Percentiles rank a stretch among this genome's conserved stretches.
Conservation (phyloP, 768 basidiomycete genomes). For the Suillus subluteus region DNA sequence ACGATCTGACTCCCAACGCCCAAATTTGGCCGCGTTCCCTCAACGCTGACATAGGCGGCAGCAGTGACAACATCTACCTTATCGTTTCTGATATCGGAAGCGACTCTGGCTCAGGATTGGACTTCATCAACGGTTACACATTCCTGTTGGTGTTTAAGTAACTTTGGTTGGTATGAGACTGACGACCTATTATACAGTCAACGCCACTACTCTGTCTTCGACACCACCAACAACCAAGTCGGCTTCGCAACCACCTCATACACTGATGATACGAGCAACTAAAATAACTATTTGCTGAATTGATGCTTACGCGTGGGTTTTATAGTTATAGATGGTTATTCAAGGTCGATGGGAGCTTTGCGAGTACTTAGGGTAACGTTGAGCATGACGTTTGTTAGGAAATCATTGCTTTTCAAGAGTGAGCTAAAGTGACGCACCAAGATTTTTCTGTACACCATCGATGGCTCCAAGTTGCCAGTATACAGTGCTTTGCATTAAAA, state of each 20-base stretch:
- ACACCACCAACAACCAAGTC: constrained; percentile 40
- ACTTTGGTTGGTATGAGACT: constrained; percentile 14
- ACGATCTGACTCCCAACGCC: constrained; percentile 30
- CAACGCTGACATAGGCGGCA: constrained; percentile 33
- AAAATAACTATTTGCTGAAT: neutral
- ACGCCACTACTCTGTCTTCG: constrained; percentile 48
- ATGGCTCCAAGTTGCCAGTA: too few relatives aligned
- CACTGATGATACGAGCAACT: constrained; percentile 29
- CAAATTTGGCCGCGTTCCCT: constrained; percentile 40
- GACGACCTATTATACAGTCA: constrained; percentile 25
- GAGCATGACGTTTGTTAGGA: neutral
- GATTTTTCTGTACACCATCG: too few relatives aligned
- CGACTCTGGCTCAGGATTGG: constrained; percentile 21
- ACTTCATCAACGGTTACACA: constrained; percentile 28
- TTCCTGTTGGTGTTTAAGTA: constrained; percentile 20
- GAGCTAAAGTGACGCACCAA: too few relatives aligned
- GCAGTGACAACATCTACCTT: constrained; percentile 29
- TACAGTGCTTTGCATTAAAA: too few relatives aligned
- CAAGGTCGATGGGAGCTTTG: neutral
- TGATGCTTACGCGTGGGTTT: neutral
- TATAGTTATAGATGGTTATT: neutral
- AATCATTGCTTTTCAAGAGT: neutral
- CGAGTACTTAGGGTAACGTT: neutral
- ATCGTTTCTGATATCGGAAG: constrained; percentile 28
- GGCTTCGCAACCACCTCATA: constrained; percentile 45